Conservation (phyloP, 495 filamentous ascomycete genomes). For the Daldinia loculata region DNA sequence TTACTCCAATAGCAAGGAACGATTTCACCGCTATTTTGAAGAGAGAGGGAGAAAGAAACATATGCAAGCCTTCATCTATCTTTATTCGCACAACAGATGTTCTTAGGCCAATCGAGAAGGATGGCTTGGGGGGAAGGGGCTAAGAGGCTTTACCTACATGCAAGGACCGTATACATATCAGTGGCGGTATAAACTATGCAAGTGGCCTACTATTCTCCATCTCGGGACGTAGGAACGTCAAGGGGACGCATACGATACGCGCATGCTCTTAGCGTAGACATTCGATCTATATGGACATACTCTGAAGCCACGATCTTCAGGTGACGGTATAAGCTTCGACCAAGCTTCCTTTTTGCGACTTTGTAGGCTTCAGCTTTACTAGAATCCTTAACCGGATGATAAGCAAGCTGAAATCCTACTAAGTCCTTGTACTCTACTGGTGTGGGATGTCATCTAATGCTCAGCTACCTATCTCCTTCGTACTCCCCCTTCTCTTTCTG, state of each 20-base stretch:
- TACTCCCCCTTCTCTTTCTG: neutral
- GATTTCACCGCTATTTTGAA: conserved; percentile 2
- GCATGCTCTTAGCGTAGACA: neutral
- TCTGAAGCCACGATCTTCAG: too few relatives aligned
- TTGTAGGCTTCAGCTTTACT: neutral
- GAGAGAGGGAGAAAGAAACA: neutral
- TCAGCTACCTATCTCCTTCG: neutral
- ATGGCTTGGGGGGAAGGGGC: neutral
- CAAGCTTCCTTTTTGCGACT: neutral
- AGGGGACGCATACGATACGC: neutral
- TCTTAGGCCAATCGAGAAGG: neutral
- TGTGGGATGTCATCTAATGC: too few relatives aligned
- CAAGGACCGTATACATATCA: neutral
- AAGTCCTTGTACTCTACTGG: neutral
- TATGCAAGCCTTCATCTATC: neutral
- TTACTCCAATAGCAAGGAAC: neutral
- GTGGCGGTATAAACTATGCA: neutral
- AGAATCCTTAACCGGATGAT: neutral
- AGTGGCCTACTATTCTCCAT: too few relatives aligned
- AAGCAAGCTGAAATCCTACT: neutral
- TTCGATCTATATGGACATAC: too few relatives aligned
- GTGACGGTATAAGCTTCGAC: neutral
- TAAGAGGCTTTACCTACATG: neutral
- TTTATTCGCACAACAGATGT: neutral
- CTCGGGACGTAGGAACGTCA: too few relatives aligned